Conservation (phyloP, 768 basidiomycete genomes). For the Collybiopsis luxurians region DNA sequence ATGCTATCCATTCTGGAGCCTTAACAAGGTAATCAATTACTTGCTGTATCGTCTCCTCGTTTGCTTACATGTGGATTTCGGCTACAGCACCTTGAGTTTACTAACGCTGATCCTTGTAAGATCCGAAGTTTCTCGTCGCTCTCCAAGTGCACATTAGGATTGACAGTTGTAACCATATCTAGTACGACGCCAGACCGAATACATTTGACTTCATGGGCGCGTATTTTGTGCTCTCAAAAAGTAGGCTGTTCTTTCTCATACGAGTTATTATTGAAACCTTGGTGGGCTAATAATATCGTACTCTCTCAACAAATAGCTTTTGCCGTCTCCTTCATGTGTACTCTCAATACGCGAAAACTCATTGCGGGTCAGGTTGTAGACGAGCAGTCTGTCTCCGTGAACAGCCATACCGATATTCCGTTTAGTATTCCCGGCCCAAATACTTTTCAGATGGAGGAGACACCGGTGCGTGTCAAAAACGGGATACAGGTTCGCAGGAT, state of each 20-base stretch:
- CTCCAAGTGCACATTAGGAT: no score
- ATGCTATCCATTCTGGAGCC: constrained; percentile 65
- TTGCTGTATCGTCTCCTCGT: background rate
- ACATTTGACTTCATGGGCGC: background rate
- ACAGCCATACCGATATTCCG: background rate
- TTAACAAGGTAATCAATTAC: constrained; percentile 48
- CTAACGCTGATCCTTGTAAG: background rate
- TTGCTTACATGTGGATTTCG: background rate
- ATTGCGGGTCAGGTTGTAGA: background rate
- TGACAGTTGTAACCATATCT: no score
- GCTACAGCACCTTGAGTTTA: background rate
- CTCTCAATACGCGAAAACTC: background rate
- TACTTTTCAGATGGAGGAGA: no score
- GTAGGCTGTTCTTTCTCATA: no score
- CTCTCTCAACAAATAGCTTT: background rate
- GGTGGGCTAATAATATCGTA: background rate
- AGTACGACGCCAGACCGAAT: background rate
- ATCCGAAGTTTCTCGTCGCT: background rate
- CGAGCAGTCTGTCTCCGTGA: background rate
- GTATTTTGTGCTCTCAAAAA: background rate
- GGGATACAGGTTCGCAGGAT: no score
- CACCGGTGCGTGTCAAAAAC: no score
- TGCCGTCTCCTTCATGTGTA: background rate
- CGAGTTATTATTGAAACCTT: no score
- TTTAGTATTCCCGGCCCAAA: no score